Evolutionary conservation across 2,329 filamentous ascomycete species (phyloP).

Genomic region (Colletotrichum gigasporum): DNA sequence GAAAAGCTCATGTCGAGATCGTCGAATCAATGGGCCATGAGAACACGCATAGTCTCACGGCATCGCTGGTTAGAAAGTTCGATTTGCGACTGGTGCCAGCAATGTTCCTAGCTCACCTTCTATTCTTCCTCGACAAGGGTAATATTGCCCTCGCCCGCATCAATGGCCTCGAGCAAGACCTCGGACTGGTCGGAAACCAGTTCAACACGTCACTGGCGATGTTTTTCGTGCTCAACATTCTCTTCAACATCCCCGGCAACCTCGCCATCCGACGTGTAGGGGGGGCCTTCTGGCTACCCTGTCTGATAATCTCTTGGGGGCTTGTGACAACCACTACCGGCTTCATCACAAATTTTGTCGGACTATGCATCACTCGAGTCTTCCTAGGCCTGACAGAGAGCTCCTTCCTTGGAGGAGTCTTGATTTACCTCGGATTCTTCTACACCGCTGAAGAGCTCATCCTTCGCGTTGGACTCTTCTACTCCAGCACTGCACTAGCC

Average conservation of each 20-base stretch:
- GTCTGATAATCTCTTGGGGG: slow-evolving; percentile 35
- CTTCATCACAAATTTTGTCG: slow-evolving; percentile 34
- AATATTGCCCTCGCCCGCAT: slow-evolving; percentile 33
- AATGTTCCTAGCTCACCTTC: slow-evolving; percentile 22
- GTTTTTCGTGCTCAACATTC: slow-evolving; percentile 36
- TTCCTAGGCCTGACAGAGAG: slow-evolving; percentile 37
- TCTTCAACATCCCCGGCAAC: slow-evolving; percentile 38
- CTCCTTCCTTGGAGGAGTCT: slow-evolving; percentile 36
- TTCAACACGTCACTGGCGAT: slow-evolving; percentile 36
- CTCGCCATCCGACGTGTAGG: slow-evolving; percentile 35
- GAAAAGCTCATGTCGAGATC: background rate
- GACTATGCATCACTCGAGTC: slow-evolving; percentile 34
- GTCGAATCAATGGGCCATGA: background rate
- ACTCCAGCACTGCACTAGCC: slow-evolving; percentile 31
- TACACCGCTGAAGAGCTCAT: slow-evolving; percentile 36
- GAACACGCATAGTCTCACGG: background rate
- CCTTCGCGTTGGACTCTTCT: slow-evolving; percentile 37
- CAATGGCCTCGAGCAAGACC: slow-evolving; percentile 30
- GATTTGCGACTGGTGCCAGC: slow-evolving; percentile 26
- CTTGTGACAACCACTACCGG: slow-evolving; percentile 33
- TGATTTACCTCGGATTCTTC: slow-evolving; percentile 39
- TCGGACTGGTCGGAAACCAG: slow-evolving; percentile 11
- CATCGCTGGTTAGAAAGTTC: slow-evolving; percentile 25
- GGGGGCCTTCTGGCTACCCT: slow-evolving; percentile 33
- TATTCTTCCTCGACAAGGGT: slow-evolving; percentile 33